Evolutionary conservation across 495 filamentous ascomycete genomes (phyloP).

Genomic region (Podospora bellae-mahoneyi): DNA sequence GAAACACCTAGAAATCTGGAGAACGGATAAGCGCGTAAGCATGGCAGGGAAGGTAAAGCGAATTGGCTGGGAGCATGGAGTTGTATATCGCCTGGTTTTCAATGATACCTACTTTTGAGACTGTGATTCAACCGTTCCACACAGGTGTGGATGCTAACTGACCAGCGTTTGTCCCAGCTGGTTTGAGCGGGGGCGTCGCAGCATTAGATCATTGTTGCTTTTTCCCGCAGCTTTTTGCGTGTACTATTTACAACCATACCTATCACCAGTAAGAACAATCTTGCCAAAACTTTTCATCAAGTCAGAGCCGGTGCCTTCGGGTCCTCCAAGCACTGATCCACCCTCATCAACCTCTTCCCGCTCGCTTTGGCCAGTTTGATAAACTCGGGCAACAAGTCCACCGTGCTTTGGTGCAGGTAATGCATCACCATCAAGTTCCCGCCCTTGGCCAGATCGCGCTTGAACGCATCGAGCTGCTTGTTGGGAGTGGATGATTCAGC

Average conservation of each 20-base stretch:
- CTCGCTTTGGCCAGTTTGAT: constrained; percentile 64
- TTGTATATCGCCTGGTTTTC: neutral
- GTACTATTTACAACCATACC: neutral
- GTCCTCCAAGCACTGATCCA: constrained; percentile 77
- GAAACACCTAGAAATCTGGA: neutral
- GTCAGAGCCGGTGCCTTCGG: constrained; percentile 58
- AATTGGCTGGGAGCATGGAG: neutral
- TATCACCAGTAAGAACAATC: neutral
- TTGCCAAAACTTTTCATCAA: neutral
- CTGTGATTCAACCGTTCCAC: neutral
- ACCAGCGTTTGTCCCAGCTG: no score
- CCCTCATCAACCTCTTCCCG: constrained; percentile 68
- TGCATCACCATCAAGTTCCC: constrained; percentile 77
- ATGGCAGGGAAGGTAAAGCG: neutral
- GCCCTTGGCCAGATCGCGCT: constrained; percentile 59
- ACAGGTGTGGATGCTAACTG: neutral
- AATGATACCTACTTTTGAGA: neutral
- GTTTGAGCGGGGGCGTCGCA: no score
- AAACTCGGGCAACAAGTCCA: constrained; percentile 63
- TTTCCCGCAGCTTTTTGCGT: neutral
- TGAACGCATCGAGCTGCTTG: constrained; percentile 72
- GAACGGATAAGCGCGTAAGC: neutral
- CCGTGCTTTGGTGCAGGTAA: constrained; percentile 66
- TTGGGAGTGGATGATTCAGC: constrained; percentile 61
- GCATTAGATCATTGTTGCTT: neutral